These are phyloP conservation scores for Prunus fruticosa DNA, from an alignment of 306 rosid genomes.

Conservation along the genomic window DNA sequence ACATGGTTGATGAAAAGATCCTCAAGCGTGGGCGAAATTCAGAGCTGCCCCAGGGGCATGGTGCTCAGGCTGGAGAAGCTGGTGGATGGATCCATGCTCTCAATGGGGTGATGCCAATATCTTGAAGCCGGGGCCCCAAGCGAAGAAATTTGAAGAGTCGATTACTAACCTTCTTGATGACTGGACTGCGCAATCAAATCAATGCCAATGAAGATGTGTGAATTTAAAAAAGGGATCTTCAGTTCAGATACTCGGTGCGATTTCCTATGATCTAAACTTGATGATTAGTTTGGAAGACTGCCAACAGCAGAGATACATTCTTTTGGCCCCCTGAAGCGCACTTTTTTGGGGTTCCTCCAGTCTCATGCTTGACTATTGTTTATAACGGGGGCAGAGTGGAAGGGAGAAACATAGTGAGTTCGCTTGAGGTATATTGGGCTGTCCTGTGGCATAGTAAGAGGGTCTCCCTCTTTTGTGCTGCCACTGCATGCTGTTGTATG, in stretches of 20 bases:
- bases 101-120: slow-evolving; percentile 77
- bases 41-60: slow-evolving; percentile 67
- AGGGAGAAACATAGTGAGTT: slow-evolving; percentile 25
- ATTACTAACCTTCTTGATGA: slow-evolving; percentile 68
- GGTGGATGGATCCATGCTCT: slow-evolving; percentile 90
- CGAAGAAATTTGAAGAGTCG: slow-evolving; percentile 67
- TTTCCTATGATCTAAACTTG: slow-evolving; percentile 15
- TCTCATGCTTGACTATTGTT: slow-evolving; percentile 31
- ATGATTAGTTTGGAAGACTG: slow-evolving; percentile 24
- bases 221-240: slow-evolving; percentile 20
- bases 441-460: slow-evolving; percentile 36
- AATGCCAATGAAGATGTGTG: slow-evolving; percentile 50
- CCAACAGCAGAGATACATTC: slow-evolving; percentile 36
- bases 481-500: slow-evolving; percentile 47
- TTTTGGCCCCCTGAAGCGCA: slow-evolving; percentile 34
- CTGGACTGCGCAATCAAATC: slow-evolving; percentile 63
- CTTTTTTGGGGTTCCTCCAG: slow-evolving; percentile 27
- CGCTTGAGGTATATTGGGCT: slow-evolving; percentile 30
- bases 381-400: slow-evolving; percentile 38
- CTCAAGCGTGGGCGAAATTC: slow-evolving; percentile 58
- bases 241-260: slow-evolving; percentile 34
- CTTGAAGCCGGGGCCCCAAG: slow-evolving; percentile 70
- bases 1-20: slow-evolving; percentile 66
- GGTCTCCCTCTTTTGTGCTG: slow-evolving; percentile 37
- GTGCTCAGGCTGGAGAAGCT: slow-evolving; percentile 70